Base-by-base conservation (phyloP, 768 basidiomycete species). In the Tricholoma flavovirens region DNA sequence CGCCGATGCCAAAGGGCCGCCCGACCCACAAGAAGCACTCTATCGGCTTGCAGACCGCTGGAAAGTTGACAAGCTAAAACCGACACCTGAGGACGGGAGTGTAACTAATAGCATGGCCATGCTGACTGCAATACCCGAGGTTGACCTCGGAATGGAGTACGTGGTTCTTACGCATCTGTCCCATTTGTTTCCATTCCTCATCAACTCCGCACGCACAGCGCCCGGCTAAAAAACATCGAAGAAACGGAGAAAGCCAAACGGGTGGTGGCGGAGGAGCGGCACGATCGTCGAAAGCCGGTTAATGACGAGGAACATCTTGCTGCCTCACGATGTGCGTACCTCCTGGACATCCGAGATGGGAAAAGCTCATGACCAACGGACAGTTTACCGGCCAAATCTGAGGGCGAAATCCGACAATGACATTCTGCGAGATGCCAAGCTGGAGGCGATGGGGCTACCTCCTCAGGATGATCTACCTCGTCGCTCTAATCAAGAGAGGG, bases 121-220 rank as follows among this genome's bases (percentile, higher is more conserved):
- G 97, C 77, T 99, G 54, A 98, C 95, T 14, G 93, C 92, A 33
- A 98, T 99, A 63, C 97, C 96, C 0, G 97, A 98, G 67, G 93
- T 98, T 8, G 96, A 99, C 70, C 79, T 99, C 4, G 97, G 97
- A 55, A 97, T 98, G 88, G 94, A 99, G 95, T 98, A 63, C 63
- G 92, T 85, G 30, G 3, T n/a, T 30, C 5, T 56, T n/a, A 2
- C 10, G n/a, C 45, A 22, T 38, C 22, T 55, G n/a, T 5, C 14
- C 38, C 22, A 26, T 29, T 43, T 24, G n/a, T n/a, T 49, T 36
- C 33, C 30, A 26, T 6, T 32, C 42, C 48, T 53, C 40, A 50
- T 55, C 56, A 49, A 49, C 43, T 54, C 21, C 46, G 36, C 45
- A 12, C 26, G 22, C 35, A n/a, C 57, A 98, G 95, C 60, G 78